phyloP scores from a whole-genome alignment of 2,329 filamentous ascomycete species.

The Lachnellula hyalina region DNA sequence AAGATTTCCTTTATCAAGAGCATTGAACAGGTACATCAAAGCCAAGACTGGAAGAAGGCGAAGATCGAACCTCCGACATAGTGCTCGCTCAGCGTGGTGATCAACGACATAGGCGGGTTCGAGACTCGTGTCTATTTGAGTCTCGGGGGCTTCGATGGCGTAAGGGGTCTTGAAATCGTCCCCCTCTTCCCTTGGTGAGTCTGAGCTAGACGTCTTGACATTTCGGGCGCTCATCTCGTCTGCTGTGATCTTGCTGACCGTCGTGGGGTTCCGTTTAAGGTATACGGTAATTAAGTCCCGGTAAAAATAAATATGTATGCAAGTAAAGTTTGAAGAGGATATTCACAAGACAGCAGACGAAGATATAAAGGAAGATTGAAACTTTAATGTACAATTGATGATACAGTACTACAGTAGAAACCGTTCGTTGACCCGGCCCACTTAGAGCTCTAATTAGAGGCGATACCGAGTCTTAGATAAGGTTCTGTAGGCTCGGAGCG shows the following conservation, averaged over 20 bases:
- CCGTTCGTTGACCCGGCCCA: too few species aligned
- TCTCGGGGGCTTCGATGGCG: constrained; percentile 4
- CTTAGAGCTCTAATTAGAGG: too few species aligned
- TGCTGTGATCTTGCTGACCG: neutral
- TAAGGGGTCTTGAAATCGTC: constrained; percentile 10
- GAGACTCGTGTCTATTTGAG: constrained; percentile 2
- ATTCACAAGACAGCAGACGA: too few species aligned
- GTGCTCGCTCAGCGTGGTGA: constrained; percentile 40
- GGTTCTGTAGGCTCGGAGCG: too few species aligned
- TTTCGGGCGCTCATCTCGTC: neutral
- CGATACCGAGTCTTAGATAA: too few species aligned
- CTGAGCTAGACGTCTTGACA: neutral
- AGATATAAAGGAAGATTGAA: too few species aligned
- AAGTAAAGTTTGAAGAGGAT: too few species aligned
- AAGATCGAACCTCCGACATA: constrained; percentile 51
- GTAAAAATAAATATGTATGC: too few species aligned
- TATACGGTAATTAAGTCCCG: too few species aligned
- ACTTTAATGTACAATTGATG: too few species aligned
- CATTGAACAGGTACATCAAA: constrained; percentile 47
- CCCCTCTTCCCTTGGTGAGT: constrained; percentile 3
- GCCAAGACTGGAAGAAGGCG: constrained; percentile 49
- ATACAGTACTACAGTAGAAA: too few species aligned
- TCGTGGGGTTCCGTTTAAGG: too few species aligned
- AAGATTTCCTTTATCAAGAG: constrained; percentile 46
- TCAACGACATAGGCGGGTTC: constrained; percentile 31